phyloP scores from a whole-genome alignment of 495 filamentous ascomycete genomes.

The Glonium stellatum region DNA sequence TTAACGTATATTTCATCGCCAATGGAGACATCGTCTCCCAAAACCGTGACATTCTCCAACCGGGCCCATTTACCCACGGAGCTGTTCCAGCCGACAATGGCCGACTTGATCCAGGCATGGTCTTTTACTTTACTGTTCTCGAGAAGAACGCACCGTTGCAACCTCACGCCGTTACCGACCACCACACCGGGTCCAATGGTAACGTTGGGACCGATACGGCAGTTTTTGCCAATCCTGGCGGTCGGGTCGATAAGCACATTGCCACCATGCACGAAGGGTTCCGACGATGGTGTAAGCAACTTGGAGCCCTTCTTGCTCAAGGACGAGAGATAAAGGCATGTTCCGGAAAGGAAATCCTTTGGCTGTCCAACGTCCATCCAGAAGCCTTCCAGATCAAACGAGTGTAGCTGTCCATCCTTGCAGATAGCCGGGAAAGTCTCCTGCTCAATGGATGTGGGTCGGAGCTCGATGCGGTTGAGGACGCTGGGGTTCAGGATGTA shows the following conservation, averaged over 20 bases:
- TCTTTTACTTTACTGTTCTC: conserved; percentile 92
- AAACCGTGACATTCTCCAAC: conserved; percentile 92
- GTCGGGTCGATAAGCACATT: conserved; percentile 95
- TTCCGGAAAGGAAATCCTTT: conserved; percentile 96
- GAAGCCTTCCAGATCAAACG: conserved; percentile 96
- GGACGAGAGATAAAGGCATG: conserved; percentile 92
- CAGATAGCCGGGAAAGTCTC: conserved; percentile 97
- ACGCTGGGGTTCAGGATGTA: conserved; percentile 97
- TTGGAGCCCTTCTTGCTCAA: conserved; percentile 89
- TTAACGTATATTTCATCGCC: conserved; percentile 99
- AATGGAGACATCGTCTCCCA: conserved; percentile 98
- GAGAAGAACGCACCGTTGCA: conserved; percentile 90
- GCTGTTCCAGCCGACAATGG: conserved; percentile 99
- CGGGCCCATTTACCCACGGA: conserved; percentile 92
- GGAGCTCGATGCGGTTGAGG: conserved; percentile 84
- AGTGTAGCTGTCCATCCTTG: conserved; percentile 87
- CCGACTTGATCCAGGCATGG: conserved; percentile 98
- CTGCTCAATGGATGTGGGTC: conserved; percentile 98
- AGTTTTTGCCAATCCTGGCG: conserved; percentile 96
- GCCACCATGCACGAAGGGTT: conserved; percentile 83
- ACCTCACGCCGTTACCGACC: conserved; percentile 86
- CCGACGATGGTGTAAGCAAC: conserved; percentile 64
- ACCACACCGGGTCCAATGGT: conserved; percentile 94
- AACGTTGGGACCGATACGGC: conserved; percentile 96
- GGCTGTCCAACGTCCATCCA: conserved; percentile 99